Percentiles rank a stretch among this genome's conserved stretches.
phyloP scores from a whole-genome alignment of 164 flowering plant species.

The Nymphaea thermarum region DNA sequence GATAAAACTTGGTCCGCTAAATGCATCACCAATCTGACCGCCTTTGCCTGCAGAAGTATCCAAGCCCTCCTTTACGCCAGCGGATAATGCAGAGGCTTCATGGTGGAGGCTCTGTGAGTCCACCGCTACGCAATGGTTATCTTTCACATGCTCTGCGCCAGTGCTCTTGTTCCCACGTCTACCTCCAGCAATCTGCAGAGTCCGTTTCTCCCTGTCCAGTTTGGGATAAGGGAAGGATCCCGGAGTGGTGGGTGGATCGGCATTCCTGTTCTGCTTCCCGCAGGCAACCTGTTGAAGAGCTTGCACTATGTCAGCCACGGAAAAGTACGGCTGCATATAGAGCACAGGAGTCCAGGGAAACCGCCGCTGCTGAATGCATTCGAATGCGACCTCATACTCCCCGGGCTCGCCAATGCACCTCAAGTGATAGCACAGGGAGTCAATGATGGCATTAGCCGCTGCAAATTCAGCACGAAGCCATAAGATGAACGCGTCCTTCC shows the following conservation, averaged over 20 bases:
- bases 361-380: slow-evolving; percentile 60
- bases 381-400: slow-evolving; percentile 57
- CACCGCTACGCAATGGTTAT: background rate
- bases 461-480: slow-evolving; percentile 86
- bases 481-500: slow-evolving; percentile 61
- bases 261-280: slow-evolving; percentile 38
- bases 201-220: slow-evolving; percentile 31
- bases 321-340: slow-evolving; percentile 81
- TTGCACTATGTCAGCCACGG: slow-evolving; percentile 45
- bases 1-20: background rate
- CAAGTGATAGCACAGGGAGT: slow-evolving; percentile 59
- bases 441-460: slow-evolving; percentile 88
- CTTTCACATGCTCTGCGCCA: background rate
- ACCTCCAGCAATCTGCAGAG: background rate
- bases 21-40: background rate
- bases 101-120: background rate
- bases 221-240: slow-evolving; percentile 8
- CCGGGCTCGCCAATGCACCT: slow-evolving; percentile 45
- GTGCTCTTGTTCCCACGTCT: background rate
- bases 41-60: background rate
- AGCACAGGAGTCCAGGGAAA: slow-evolving; percentile 71
- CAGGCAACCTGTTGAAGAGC: slow-evolving; percentile 54
- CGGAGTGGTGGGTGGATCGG: slow-evolving; percentile 14
- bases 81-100: background rate
- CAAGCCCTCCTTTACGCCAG: background rate